Evolutionary conservation across 306 rosid species (phyloP).

Genomic region (Cucurbita ficifolia): DNA sequence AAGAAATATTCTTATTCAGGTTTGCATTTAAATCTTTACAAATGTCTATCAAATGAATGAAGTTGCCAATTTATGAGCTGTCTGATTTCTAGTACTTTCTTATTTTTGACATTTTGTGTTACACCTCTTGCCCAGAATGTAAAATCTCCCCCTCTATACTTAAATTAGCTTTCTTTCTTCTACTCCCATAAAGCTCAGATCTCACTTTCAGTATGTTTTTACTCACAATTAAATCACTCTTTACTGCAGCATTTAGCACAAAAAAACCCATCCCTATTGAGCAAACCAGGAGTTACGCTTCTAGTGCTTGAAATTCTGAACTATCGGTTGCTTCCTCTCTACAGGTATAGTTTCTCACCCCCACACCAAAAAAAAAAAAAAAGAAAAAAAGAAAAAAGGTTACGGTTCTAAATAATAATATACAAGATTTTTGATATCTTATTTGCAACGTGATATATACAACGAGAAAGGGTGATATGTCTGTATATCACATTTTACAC

Average conservation of each 20-base stretch:
- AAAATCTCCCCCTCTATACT: background rate
- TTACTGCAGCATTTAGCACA: conserved; percentile 69
- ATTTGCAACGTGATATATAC: no score
- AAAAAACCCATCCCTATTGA: conserved; percentile 63
- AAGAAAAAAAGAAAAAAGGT: background rate
- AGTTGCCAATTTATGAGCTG: background rate
- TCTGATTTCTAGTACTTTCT: background rate
- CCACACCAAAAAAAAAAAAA: background rate
- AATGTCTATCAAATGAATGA: background rate
- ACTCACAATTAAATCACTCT: conserved; percentile 5
- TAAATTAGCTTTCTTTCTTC: background rate
- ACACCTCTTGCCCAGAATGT: background rate
- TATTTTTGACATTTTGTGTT: background rate
- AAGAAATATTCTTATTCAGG: background rate
- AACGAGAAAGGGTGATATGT: no score
- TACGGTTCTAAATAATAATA: no score
- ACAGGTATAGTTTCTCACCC: conserved; percentile 43
- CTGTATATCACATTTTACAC: background rate
- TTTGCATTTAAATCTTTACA: background rate
- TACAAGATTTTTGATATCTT: no score
- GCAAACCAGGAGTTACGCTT: conserved; percentile 90
- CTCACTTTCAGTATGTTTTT: background rate
- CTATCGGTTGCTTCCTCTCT: conserved; percentile 90
- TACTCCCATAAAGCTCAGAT: background rate
- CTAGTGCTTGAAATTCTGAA: conserved; percentile 93